Evolutionary conservation across 2,329 filamentous ascomycete genomes (phyloP).

Genomic region (Exophiala sideris): DNA sequence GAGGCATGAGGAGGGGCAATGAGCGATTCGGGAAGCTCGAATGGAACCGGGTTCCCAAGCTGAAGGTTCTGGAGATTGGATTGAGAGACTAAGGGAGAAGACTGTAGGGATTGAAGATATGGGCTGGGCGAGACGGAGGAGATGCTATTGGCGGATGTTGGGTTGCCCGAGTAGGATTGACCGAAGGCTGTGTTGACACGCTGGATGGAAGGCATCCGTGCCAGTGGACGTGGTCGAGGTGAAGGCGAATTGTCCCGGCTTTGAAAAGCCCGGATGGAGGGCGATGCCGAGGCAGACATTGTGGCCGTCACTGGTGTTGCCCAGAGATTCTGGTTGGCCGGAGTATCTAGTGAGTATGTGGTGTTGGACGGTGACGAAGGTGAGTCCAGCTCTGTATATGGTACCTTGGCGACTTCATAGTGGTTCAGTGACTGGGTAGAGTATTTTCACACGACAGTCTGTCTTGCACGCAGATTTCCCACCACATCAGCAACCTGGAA

Average conservation of each 20-base stretch:
- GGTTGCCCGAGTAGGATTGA: conserved; percentile 15
- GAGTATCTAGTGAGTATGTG: conserved; percentile 1
- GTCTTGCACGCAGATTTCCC: conserved; percentile 2
- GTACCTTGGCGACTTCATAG: conserved; percentile 22
- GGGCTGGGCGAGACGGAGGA: conserved; percentile 27
- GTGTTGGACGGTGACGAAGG: conserved; percentile 4
- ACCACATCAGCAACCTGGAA: conserved; percentile 9
- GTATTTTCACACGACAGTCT: conserved; percentile 1
- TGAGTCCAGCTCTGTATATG: conserved; percentile 27
- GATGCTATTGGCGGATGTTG: conserved; percentile 24
- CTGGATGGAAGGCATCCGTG: conserved; percentile 23
- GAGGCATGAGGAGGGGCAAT: conserved; percentile 44
- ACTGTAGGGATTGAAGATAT: conserved; percentile 25
- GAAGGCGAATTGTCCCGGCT: conserved; percentile 21
- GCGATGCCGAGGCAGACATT: conserved; percentile 18
- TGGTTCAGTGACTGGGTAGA: conserved; percentile 7
- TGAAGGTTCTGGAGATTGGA: conserved; percentile 25
- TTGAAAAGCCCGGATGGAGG: conserved; percentile 13
- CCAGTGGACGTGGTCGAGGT: conserved; percentile 16
- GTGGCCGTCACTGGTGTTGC: conserved; percentile 1
- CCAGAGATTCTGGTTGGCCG: not conserved
- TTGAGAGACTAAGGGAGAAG: conserved; percentile 25
- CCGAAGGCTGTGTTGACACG: conserved; percentile 19
- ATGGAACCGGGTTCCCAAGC: conserved; percentile 47
- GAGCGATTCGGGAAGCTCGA: conserved; percentile 72